Evolutionary conservation across 208 protist genomes (phyloP).

Genomic region (Polymyxa betae): DNA sequence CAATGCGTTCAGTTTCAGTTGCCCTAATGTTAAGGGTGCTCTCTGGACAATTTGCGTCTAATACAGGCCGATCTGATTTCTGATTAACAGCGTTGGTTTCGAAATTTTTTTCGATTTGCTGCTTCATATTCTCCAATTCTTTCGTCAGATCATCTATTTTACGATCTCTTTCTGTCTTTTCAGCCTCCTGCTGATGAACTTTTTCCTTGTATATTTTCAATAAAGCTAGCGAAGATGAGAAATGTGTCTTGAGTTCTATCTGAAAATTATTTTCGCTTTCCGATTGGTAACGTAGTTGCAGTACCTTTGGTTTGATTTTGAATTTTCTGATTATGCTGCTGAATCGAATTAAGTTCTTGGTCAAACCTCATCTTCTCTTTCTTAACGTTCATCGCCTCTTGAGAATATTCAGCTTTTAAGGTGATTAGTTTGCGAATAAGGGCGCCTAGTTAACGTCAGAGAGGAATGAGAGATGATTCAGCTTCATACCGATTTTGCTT

Average conservation of each 20-base stretch:
- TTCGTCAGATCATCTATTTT: neutral
- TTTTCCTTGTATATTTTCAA: slow-evolving; percentile 37
- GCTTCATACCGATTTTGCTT: neutral
- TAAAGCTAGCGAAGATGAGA: neutral
- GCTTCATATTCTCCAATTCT: neutral
- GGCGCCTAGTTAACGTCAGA: neutral
- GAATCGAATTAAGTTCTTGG: neutral
- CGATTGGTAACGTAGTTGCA: neutral
- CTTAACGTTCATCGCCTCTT: neutral
- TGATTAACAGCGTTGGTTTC: neutral
- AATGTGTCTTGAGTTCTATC: neutral
- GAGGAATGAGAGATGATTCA: neutral
- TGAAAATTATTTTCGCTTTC: neutral
- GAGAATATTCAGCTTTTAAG: neutral
- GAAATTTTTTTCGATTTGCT: neutral
- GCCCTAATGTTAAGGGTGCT: neutral
- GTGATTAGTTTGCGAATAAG: neutral
- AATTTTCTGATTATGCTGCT: neutral
- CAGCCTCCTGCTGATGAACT: neutral
- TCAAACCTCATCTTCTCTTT: neutral
- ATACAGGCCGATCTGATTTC: neutral
- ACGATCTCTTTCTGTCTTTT: neutral
- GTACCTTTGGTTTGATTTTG: neutral
- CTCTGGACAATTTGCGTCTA: neutral
- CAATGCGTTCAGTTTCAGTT: neutral